phyloP scores from a whole-genome alignment of 805 yeast species.

The Ogataea henricii region DNA sequence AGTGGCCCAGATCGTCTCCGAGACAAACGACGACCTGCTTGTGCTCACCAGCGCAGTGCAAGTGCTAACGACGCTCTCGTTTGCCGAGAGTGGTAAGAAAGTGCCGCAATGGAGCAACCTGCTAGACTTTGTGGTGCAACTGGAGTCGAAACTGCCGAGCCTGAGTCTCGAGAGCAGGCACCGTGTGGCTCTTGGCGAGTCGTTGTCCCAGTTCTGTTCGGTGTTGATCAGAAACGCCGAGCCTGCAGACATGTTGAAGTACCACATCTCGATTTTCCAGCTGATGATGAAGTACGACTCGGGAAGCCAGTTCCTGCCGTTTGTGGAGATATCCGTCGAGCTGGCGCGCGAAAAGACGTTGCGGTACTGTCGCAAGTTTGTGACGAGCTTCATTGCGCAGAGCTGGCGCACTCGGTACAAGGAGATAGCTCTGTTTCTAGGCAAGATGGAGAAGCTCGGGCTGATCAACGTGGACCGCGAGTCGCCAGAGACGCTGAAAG shows the following conservation, averaged over 20 bases:
- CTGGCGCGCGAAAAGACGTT: constrained; percentile 47
- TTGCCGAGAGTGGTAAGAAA: constrained; percentile 72
- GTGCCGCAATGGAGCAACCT: constrained; percentile 51
- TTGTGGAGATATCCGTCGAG: constrained; percentile 48
- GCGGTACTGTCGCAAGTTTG: constrained; percentile 45
- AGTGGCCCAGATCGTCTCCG: constrained; percentile 14
- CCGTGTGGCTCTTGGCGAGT: constrained; percentile 23
- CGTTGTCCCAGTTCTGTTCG: constrained; percentile 48
- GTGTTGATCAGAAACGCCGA: constrained; percentile 56
- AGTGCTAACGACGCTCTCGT: constrained; percentile 50
- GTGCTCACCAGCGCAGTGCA: constrained; percentile 38
- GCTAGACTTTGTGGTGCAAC: constrained; percentile 18
- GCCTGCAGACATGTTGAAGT: constrained; percentile 44
- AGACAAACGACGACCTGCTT: constrained; percentile 9
- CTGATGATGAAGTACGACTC: constrained; percentile 37
- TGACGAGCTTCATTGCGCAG: constrained; percentile 50
- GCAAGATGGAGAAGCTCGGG: constrained; percentile 35
- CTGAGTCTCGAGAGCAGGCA: constrained; percentile 9
- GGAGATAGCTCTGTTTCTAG: constrained; percentile 45
- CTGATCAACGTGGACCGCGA: constrained; percentile 16
- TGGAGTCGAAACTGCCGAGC: constrained; percentile 8
- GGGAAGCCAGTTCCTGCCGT: constrained; percentile 44
- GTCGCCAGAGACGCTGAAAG: constrained; percentile 15
- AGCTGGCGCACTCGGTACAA: constrained; percentile 41
- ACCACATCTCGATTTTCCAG: constrained; percentile 46